phyloP scores from a whole-genome alignment of 2,329 filamentous ascomycete species.

The Cadophora sp. region DNA sequence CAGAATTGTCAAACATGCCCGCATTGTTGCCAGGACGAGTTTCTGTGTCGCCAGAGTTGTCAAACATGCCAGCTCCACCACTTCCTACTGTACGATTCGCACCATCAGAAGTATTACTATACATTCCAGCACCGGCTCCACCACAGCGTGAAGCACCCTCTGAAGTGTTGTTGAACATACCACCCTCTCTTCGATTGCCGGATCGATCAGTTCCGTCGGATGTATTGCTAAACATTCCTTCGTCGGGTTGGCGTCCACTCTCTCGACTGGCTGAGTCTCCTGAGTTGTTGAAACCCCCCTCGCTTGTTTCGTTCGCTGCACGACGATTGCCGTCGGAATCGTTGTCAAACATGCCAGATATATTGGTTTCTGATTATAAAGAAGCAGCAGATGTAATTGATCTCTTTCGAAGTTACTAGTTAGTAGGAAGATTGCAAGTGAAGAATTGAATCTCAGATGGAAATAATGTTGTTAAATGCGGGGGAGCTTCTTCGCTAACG shows the following conservation, averaged over 20 bases:
- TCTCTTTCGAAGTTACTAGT: no score
- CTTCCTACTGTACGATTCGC: background rate
- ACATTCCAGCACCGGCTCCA: background rate
- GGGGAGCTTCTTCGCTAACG: background rate
- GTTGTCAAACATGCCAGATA: conserved; percentile 13
- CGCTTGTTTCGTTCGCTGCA: conserved; percentile 4
- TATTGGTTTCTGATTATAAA: background rate
- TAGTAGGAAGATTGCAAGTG: background rate
- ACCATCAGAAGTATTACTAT: background rate
- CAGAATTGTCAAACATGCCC: conserved; percentile 13
- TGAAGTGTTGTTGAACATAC: conserved; percentile 16
- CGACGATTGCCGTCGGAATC: conserved; percentile 12
- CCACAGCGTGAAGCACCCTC: background rate
- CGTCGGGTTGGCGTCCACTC: background rate
- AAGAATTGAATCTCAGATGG: background rate
- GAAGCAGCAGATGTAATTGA: background rate
- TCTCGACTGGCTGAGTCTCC: background rate
- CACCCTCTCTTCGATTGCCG: background rate
- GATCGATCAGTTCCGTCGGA: background rate
- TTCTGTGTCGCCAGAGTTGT: background rate
- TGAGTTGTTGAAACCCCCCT: background rate
- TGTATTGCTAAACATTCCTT: conserved; percentile 5
- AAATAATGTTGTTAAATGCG: background rate
- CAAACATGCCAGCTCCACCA: conserved; percentile 11
- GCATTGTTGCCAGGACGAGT: conserved; percentile 5